phyloP scores from a whole-genome alignment of 176 grass and related monocot species.

The Hyparrhenia diplandra region DNA sequence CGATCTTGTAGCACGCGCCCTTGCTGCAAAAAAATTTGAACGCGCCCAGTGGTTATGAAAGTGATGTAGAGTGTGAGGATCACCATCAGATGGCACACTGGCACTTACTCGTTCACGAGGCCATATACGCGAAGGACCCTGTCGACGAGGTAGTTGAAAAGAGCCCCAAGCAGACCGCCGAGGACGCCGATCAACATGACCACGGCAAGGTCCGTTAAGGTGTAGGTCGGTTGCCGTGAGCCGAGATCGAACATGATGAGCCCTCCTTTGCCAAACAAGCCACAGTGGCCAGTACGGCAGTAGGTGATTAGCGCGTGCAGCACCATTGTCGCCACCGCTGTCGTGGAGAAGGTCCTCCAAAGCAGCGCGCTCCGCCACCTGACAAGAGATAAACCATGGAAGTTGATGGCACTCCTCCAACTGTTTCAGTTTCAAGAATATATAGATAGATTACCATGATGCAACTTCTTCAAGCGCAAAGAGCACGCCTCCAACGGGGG shows the following conservation, averaged over 20 bases:
- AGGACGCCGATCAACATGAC: conserved; percentile 44
- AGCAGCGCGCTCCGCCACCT: conserved; percentile 82
- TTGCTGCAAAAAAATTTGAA: conserved; percentile 37
- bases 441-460: conserved; percentile 46
- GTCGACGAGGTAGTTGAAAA: conserved; percentile 49
- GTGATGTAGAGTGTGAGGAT: background rate
- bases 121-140: conserved; percentile 43
- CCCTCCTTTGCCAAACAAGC: conserved; percentile 68
- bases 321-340: conserved; percentile 53
- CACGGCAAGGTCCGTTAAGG: background rate
- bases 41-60: background rate
- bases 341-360: conserved; percentile 74
- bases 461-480: conserved; percentile 75
- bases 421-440: background rate
- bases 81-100: background rate
- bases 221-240: conserved; percentile 40
- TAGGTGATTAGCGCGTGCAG: conserved; percentile 47
- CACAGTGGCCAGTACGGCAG: conserved; percentile 59
- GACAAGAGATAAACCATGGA: background rate
- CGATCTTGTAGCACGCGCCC: conserved; percentile 59
- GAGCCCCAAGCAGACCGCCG: conserved; percentile 50
- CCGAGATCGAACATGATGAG: conserved; percentile 74
- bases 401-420: too few relatives aligned
- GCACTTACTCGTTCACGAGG: conserved; percentile 49
- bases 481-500: conserved; percentile 59